These are phyloP conservation scores for Malus sylvestris DNA, from an alignment of 306 rosid species.

Conservation along the genomic window DNA sequence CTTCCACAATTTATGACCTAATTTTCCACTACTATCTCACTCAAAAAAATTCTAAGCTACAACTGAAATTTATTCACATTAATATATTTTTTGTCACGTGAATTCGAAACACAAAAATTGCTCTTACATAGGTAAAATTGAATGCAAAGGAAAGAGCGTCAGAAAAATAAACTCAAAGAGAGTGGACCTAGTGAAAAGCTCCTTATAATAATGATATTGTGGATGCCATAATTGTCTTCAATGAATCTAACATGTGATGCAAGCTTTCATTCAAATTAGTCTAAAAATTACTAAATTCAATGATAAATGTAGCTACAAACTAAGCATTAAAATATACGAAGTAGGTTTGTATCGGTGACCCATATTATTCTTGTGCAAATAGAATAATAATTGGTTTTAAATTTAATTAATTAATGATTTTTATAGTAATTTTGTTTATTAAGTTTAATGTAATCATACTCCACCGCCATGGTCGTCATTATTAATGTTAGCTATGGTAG, in stretches of 20 bases:
- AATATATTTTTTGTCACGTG: too few species aligned
- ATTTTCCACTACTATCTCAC: not conserved
- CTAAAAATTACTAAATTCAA: not conserved
- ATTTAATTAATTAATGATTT: not conserved
- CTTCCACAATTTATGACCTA: not conserved
- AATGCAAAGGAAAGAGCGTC: not conserved
- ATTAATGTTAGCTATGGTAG: not conserved
- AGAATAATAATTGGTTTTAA: not conserved
- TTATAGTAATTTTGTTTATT: not conserved
- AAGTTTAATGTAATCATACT: not conserved
- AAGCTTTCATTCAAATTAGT: not conserved
- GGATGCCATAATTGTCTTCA: conserved; percentile 1
- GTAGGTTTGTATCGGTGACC: conserved; percentile 8
- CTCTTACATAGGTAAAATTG: not conserved
- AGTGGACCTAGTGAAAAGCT: not conserved
- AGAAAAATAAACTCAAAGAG: not conserved
- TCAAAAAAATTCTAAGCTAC: not conserved
- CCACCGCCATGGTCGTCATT: conserved; percentile 7
- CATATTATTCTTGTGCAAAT: not conserved
- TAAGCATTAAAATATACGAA: not conserved
- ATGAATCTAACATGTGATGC: not conserved
- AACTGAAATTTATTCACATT: not conserved
- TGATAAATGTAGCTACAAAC: not conserved
- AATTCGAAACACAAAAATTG: too few species aligned
- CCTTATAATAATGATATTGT: not conserved